Evolutionary conservation across 192 early-diverging fungal species (phyloP).

Genomic region (Funneliformis geosporum): DNA sequence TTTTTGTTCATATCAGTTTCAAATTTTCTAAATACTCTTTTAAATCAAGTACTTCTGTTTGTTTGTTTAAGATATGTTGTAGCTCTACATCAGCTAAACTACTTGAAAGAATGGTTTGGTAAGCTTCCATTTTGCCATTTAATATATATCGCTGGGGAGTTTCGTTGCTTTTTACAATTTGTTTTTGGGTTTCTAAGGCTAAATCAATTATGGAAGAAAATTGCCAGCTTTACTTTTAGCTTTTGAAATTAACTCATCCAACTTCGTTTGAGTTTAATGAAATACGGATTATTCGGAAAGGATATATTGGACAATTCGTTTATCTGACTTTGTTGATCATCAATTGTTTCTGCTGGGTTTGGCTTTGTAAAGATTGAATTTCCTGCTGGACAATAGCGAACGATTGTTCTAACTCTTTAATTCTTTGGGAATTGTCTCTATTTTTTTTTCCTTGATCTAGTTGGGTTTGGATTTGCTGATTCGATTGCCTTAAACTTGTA

Average conservation of each 20-base stretch:
- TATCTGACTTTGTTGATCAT: neutral
- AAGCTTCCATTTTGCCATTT: neutral
- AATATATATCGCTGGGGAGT: neutral
- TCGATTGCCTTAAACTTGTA: too few relatives aligned
- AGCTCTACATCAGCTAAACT: neutral
- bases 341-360: too few relatives aligned
- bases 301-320: neutral
- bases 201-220: neutral
- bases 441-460: too few relatives aligned
- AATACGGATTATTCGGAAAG: neutral
- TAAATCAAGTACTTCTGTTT: neutral
- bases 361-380: too few relatives aligned
- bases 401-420: too few relatives aligned
- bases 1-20: neutral
- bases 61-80: neutral
- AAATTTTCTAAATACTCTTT: neutral
- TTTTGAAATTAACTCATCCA: neutral
- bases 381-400: too few relatives aligned
- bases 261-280: neutral
- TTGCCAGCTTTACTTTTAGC: neutral
- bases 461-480: too few relatives aligned
- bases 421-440: too few relatives aligned
- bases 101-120: neutral
- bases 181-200: slow-evolving; percentile 1
- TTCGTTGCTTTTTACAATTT: neutral